Evolutionary conservation across 2,329 filamentous ascomycete species (phyloP), one percentile per base, ranked within the genome.

Genomic region (Alternaria sp.): DNA sequence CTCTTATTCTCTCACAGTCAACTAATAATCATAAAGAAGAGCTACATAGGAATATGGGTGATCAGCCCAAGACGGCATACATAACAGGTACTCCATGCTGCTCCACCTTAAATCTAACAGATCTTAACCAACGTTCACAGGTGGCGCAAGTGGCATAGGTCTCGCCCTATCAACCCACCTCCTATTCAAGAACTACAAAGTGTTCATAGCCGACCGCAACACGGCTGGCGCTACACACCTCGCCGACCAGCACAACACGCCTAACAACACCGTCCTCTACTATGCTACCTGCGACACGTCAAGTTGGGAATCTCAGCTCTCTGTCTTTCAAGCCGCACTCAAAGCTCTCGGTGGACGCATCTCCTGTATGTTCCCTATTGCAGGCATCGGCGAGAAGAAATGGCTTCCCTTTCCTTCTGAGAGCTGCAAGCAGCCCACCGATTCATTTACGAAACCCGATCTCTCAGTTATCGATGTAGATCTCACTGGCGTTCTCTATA

Each of bases 191-290:
- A 68, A 69, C 66, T 82, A 85, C 61, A 79, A 81, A 39, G 82
- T 87, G 36, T 83, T 82, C 57, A 83, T 85, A 3, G 78, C 85
- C 30, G 79, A 81, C 58, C 62, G 64, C 32, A 71, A 79, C 59
- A 56, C 73, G n/a, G 9, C 59, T 22, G 65, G 61, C 8, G 70
- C 75, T 8, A 32, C 74, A 57, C 20, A 64, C n/a, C 60, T 75
- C 6, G 73, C 71, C n/a, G 36, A 54, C 16, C 18, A 54, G 5
- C 62, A 75, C 38, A 67, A 71, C 38, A 51, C 18, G 14, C 14
- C 49, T 4, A 30, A n/a, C 9, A 30, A 24, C 12, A 42, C 54
- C 3, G 61, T 56, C 18, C 61, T 71, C 1, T 54, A 71, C 28
- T 73, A 69, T 26, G 63, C 73, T 18, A 54, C 72, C 42, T 69